Evolutionary conservation across 2,329 filamentous ascomycete species (phyloP).

Genomic region (Teratosphaeria zuluensis): DNA sequence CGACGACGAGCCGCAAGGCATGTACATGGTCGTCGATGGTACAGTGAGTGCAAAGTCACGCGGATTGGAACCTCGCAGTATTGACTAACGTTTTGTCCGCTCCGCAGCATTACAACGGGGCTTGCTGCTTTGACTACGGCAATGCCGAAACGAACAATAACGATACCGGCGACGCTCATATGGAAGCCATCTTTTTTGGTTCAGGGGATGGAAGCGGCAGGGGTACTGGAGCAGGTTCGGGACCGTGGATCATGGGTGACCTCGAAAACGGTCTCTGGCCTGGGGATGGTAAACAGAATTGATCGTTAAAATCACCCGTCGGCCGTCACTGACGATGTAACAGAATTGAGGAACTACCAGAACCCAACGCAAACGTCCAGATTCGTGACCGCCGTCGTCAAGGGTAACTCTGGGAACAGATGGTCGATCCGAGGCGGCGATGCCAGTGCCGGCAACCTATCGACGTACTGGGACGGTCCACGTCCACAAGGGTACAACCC

Average conservation of each 20-base stretch:
- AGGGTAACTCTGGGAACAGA: conserved; percentile 42
- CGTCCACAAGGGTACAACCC: conserved; percentile 51
- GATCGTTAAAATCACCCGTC: background rate
- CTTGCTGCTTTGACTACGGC: conserved; percentile 42
- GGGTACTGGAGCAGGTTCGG: conserved; percentile 48
- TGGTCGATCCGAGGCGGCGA: conserved; percentile 54
- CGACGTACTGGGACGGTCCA: conserved; percentile 50
- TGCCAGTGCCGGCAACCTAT: conserved; percentile 43
- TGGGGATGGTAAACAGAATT: conserved; percentile 27
- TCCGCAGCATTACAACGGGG: conserved; percentile 8
- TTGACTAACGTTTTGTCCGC: conserved; percentile 5
- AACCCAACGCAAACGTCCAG: conserved; percentile 46
- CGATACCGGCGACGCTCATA: conserved; percentile 51
- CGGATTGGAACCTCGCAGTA: conserved; percentile 24
- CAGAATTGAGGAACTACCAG: conserved; percentile 43
- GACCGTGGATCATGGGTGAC: conserved; percentile 62
- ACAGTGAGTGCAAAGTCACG: conserved; percentile 20
- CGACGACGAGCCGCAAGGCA: conserved; percentile 48
- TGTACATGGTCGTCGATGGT: conserved; percentile 52
- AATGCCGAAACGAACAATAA: conserved; percentile 32
- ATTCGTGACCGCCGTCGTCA: conserved; percentile 49
- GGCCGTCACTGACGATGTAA: conserved; percentile 12
- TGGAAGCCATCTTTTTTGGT: conserved; percentile 61
- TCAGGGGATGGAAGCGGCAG: conserved; percentile 36
- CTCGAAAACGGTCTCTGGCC: conserved; percentile 59